phyloP scores from a whole-genome alignment of 139 green algal genomes.

The Chlamydomonas eustigma region DNA sequence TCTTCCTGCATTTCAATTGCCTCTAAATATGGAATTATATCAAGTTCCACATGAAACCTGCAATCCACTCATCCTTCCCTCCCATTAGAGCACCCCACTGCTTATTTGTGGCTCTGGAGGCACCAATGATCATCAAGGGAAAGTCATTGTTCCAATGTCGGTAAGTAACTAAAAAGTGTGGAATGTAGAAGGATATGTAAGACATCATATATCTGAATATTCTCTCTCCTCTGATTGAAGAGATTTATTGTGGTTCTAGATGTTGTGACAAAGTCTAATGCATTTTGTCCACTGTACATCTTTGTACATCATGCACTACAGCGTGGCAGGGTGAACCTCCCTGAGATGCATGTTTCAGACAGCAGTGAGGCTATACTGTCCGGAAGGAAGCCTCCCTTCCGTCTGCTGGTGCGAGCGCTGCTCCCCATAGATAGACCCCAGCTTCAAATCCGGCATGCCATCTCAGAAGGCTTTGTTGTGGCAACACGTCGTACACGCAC shows the following conservation, averaged over 20 bases:
- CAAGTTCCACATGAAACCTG: no score
- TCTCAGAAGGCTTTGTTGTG: slow-evolving; percentile 81
- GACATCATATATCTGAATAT: no score
- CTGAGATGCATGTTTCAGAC: slow-evolving; percentile 75
- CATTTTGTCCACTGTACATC: no score
- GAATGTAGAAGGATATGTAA: no score
- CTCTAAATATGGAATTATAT: no score
- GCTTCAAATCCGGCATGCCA: slow-evolving; percentile 54
- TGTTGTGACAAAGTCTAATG: no score
- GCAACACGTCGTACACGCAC: slow-evolving; percentile 72
- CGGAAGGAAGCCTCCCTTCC: slow-evolving; percentile 84
- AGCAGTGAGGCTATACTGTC: slow-evolving; percentile 80
- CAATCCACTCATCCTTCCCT: no score
- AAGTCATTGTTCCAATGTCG: slow-evolving; percentile 35
- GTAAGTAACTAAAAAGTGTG: no score
- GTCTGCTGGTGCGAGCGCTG: slow-evolving; percentile 68
- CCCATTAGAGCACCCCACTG: slow-evolving; percentile 41
- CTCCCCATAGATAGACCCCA: slow-evolving; percentile 4
- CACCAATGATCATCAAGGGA: slow-evolving; percentile 29
- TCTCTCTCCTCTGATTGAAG: no score
- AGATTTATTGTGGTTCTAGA: no score
- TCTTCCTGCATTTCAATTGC: no score
- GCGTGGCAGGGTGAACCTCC: slow-evolving; percentile 35
- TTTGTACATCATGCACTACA: background rate
- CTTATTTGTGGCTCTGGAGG: slow-evolving; percentile 35